Conservation (phyloP, 2,329 filamentous ascomycete genomes). For the Coniochaeta sp. region DNA sequence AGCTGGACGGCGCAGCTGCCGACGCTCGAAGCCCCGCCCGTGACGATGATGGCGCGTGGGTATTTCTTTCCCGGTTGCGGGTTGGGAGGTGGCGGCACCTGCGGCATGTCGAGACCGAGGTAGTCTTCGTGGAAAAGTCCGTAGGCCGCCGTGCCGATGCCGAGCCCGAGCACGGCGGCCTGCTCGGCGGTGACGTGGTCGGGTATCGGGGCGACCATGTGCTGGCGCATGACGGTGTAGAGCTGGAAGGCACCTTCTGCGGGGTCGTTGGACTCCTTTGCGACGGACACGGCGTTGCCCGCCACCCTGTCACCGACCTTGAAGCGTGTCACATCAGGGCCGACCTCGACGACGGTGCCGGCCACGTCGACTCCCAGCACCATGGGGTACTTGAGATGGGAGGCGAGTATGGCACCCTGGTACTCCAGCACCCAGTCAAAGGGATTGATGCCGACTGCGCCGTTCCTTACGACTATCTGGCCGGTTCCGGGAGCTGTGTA, state of each 20-base stretch:
- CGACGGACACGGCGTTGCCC: conserved; percentile 8
- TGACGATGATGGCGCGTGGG: conserved; percentile 27
- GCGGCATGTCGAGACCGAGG: conserved; percentile 9
- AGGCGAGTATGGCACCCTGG: conserved; percentile 10
- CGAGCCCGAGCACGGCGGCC: conserved; percentile 17
- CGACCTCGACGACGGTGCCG: conserved; percentile 21
- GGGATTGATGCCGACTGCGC: conserved; percentile 21
- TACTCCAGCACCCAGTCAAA: conserved; percentile 15
- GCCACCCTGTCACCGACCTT: conserved; percentile 24
- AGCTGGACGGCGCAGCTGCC: conserved; percentile 35
- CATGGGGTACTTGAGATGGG: conserved; percentile 17
- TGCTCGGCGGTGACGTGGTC: conserved; percentile 13
- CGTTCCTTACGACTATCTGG: conserved; percentile 17
- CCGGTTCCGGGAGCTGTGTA: neutral
- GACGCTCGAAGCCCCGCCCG: conserved; percentile 37
- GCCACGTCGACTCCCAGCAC: conserved; percentile 23
- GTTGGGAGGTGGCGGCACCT: neutral
- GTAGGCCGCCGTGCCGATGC: conserved; percentile 16
- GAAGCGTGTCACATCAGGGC: conserved; percentile 16
- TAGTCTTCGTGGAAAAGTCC: conserved; percentile 14
- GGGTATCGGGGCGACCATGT: conserved; percentile 9
- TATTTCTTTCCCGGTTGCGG: neutral
- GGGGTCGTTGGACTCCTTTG: conserved; percentile 6
- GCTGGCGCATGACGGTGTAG: conserved; percentile 11
- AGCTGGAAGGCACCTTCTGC: conserved; percentile 15